Evolutionary conservation across 176 grass and related monocot genomes (phyloP).

Genomic region (Oryza nivara): DNA sequence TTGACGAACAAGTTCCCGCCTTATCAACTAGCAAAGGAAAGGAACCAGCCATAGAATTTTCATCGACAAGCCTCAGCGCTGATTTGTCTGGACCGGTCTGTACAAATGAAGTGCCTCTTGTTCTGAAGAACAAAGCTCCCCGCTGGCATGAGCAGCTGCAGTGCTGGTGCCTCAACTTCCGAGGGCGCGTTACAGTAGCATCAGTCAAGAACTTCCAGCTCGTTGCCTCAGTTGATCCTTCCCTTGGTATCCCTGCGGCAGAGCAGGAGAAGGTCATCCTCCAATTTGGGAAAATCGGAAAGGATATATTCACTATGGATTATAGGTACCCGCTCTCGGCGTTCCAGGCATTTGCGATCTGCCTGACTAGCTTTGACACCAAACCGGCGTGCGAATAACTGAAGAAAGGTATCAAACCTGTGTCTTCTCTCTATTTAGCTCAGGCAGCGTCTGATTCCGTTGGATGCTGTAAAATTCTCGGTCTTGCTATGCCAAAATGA

Average conservation of each 20-base stretch:
- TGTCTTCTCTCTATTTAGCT: slow-evolving; percentile 16
- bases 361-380: slow-evolving; percentile 96
- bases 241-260: slow-evolving; percentile 47
- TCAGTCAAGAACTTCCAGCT: slow-evolving; percentile 99
- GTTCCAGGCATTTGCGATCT: slow-evolving; percentile 92
- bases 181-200: slow-evolving; percentile 87
- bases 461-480: slow-evolving; percentile 44
- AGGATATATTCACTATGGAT: slow-evolving; percentile 99
- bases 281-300: slow-evolving; percentile 97
- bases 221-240: slow-evolving; percentile 71
- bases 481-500: background rate
- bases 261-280: slow-evolving; percentile 95
- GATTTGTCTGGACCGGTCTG: slow-evolving; percentile 38
- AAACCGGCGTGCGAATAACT: slow-evolving; percentile 92
- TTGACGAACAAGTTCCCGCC: slow-evolving; percentile 55
- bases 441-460: slow-evolving; percentile 4
- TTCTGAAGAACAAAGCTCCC: slow-evolving; percentile 93
- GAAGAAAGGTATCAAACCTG: background rate
- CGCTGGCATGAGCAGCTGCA: slow-evolving; percentile 98
- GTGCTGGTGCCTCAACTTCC: slow-evolving; percentile 99
- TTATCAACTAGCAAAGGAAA: slow-evolving; percentile 62
- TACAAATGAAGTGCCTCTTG: slow-evolving; percentile 43
- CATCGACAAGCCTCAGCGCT: slow-evolving; percentile 52
- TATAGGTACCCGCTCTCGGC: slow-evolving; percentile 90
- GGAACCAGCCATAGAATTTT: slow-evolving; percentile 50